phyloP scores from a whole-genome alignment of 2,329 filamentous ascomycete species.

The Westerdykella aurantiaca region DNA sequence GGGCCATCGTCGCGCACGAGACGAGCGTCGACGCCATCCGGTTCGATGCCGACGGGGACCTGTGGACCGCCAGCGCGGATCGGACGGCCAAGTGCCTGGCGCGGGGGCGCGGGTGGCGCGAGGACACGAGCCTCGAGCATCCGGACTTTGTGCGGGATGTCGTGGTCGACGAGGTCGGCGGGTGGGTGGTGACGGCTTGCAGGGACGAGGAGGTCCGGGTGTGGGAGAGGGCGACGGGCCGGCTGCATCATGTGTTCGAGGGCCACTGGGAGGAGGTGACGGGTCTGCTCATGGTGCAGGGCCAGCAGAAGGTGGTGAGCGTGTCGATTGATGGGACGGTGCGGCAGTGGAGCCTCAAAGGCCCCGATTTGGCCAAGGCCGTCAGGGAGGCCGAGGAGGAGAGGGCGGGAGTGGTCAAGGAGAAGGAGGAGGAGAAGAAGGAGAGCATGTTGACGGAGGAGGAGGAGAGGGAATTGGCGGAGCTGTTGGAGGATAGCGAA shows the following conservation, averaged over 20 bases:
- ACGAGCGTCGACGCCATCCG: slow-evolving; percentile 80
- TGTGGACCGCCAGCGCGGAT: slow-evolving; percentile 93
- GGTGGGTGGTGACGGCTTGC: slow-evolving; percentile 81
- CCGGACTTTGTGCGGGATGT: slow-evolving; percentile 88
- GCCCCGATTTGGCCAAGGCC: slow-evolving; percentile 53
- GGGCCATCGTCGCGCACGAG: slow-evolving; percentile 69
- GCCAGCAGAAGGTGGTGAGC: slow-evolving; percentile 59
- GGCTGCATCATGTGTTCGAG: slow-evolving; percentile 65
- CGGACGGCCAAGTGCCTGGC: slow-evolving; percentile 78
- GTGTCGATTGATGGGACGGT: slow-evolving; percentile 88
- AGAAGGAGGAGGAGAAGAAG: too few relatives aligned
- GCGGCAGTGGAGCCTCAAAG: slow-evolving; percentile 71
- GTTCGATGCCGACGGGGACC: slow-evolving; percentile 66
- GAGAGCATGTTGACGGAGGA: slow-evolving; percentile 58
- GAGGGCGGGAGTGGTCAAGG: slow-evolving; percentile 37
- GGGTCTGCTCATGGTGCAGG: slow-evolving; percentile 59
- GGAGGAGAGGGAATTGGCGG: slow-evolving; percentile 87
- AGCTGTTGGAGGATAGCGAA: slow-evolving; percentile 76
- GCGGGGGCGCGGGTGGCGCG: slow-evolving; percentile 60
- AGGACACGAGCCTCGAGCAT: slow-evolving; percentile 69
- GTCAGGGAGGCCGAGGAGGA: slow-evolving; percentile 46
- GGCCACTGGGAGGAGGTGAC: slow-evolving; percentile 87
- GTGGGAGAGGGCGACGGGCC: slow-evolving; percentile 71
- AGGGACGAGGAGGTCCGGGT: slow-evolving; percentile 87
- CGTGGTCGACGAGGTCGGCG: slow-evolving; percentile 60